Evolutionary conservation across 1,284 basidiomycete species (phyloP).

Genomic region (Pyrrhoderma noxium): DNA sequence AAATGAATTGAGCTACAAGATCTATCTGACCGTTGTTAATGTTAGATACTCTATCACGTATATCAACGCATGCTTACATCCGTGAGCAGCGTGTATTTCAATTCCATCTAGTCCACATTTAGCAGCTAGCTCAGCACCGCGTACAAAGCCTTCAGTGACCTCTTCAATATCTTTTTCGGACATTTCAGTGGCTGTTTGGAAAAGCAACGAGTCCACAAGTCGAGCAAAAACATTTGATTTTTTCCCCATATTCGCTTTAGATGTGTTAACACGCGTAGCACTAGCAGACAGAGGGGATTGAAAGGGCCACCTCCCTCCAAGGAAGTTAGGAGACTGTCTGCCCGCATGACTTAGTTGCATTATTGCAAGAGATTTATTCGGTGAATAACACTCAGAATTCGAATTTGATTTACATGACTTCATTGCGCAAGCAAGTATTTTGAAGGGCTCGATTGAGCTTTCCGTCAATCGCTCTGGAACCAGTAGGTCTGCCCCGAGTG

Average conservation of each 20-base stretch:
- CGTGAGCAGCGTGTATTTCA: slow-evolving; percentile 85
- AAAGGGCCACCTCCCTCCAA: slow-evolving; percentile 60
- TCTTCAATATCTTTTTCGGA: slow-evolving; percentile 50
- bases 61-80: slow-evolving; percentile 74
- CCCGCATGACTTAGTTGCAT: slow-evolving; percentile 87
- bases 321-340: slow-evolving; percentile 72
- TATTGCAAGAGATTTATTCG: slow-evolving; percentile 41
- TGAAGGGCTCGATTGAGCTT: slow-evolving; percentile 44
- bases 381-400: slow-evolving; percentile 12
- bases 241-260: slow-evolving; percentile 21
- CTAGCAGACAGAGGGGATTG: slow-evolving; percentile 68
- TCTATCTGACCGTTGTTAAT: slow-evolving; percentile 38
- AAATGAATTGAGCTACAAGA: slow-evolving; percentile 80
- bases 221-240: slow-evolving; percentile 31
- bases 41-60: too few species aligned
- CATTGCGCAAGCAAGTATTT: slow-evolving; percentile 42
- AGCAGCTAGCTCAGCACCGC: slow-evolving; percentile 60
- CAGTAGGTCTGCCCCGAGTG: slow-evolving; percentile 75
- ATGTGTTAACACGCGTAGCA: slow-evolving; percentile 41
- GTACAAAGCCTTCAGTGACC: slow-evolving; percentile 61
- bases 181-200: slow-evolving; percentile 62
- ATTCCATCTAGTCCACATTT: slow-evolving; percentile 83
- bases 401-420: slow-evolving; percentile 29
- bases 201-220: slow-evolving; percentile 45
- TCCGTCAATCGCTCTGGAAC: slow-evolving; percentile 44